A percentile compares a stretch with the other conserved stretches of the same genome.
phyloP scores from a whole-genome alignment of 2,329 filamentous ascomycete species.

The Penicillium sp. region DNA sequence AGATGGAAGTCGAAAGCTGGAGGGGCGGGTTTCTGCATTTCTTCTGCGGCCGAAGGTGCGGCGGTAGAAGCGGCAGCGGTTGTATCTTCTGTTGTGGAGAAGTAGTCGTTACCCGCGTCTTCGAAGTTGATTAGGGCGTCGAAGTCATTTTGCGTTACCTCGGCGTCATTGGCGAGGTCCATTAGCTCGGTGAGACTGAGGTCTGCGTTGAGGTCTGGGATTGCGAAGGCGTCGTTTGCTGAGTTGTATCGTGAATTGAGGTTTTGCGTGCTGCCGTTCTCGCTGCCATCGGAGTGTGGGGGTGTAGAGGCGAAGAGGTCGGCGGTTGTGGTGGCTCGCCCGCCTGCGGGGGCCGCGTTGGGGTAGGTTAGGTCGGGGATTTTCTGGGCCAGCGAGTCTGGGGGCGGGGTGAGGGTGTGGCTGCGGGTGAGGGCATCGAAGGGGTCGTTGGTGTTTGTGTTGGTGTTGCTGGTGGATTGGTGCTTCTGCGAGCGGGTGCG shows the following conservation, averaged over 20 bases:
- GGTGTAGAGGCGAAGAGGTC: conserved; percentile 45
- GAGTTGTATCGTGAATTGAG: conserved; percentile 21
- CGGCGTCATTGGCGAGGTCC: conserved; percentile 49
- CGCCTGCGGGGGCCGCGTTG: conserved; percentile 26
- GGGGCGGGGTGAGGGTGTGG: conserved; percentile 45
- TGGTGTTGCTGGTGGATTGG: conserved; percentile 2
- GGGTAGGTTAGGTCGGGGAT: conserved; percentile 44
- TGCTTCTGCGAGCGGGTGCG: conserved; percentile 17
- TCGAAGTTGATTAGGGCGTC: conserved; percentile 53
- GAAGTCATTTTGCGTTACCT: conserved; percentile 51
- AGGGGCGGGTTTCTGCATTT: no score
- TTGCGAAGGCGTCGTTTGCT: conserved; percentile 34
- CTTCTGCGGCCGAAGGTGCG: conserved; percentile 15
- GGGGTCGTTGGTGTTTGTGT: conserved; percentile 11
- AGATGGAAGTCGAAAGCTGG: conserved; percentile 24
- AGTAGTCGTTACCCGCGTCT: conserved; percentile 42
- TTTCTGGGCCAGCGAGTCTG: conserved; percentile 45
- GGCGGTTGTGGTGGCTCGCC: conserved; percentile 21
- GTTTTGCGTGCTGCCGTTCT: conserved; percentile 47
- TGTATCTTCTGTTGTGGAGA: no score
- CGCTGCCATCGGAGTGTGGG: conserved; percentile 47
- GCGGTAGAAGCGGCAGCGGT: no score
- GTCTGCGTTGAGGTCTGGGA: conserved; percentile 36
- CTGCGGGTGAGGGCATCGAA: conserved; percentile 29
- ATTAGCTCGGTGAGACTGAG: conserved; percentile 47